These are phyloP conservation scores for Nakataea oryzae DNA, from an alignment of 2,329 filamentous ascomycete species.

Conservation along the genomic window DNA sequence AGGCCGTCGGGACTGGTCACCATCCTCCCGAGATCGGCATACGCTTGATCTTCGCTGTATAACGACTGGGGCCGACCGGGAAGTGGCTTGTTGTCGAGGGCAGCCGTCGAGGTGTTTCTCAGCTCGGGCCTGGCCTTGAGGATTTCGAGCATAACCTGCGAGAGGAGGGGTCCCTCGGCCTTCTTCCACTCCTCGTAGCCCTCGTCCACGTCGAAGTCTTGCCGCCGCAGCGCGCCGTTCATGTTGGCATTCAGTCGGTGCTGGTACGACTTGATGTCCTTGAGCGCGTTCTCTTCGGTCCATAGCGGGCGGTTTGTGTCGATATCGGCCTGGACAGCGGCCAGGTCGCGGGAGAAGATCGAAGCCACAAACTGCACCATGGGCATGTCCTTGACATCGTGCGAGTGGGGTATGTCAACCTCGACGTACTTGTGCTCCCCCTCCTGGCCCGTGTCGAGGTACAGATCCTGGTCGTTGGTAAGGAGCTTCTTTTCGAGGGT, in stretches of 20 bases:
- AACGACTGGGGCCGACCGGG: constrained; percentile 40
- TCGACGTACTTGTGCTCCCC: constrained; percentile 62
- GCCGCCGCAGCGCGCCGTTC: constrained; percentile 62
- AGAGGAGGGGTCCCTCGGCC: constrained; percentile 75
- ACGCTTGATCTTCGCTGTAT: constrained; percentile 37
- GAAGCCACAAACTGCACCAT: constrained; percentile 79
- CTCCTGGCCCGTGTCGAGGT: constrained; percentile 48
- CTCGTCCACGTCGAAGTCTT: constrained; percentile 86
- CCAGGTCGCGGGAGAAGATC: constrained; percentile 72
- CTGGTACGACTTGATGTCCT: constrained; percentile 90
- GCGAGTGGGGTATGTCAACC: constrained; percentile 70
- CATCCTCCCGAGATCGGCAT: constrained; percentile 40
- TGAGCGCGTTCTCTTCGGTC: constrained; percentile 85
- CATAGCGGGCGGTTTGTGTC: constrained; percentile 69
- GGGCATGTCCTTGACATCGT: constrained; percentile 95
- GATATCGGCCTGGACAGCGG: constrained; percentile 78
- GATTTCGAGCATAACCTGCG: constrained; percentile 88
- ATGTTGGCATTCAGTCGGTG: constrained; percentile 75
- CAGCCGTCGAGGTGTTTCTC: constrained; percentile 60
- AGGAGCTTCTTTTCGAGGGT: constrained; percentile 89
- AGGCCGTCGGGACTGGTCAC: constrained; percentile 33
- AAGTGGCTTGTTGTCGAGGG: constrained; percentile 43
- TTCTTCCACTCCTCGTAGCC: constrained; percentile 87
- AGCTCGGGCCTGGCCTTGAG: constrained; percentile 78
- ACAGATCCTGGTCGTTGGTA: constrained; percentile 85